A percentile compares a stretch with the other conserved stretches of the same genome.
Evolutionary conservation across 2,329 filamentous ascomycete species (phyloP).

Genomic region (Fusarium sp.): DNA sequence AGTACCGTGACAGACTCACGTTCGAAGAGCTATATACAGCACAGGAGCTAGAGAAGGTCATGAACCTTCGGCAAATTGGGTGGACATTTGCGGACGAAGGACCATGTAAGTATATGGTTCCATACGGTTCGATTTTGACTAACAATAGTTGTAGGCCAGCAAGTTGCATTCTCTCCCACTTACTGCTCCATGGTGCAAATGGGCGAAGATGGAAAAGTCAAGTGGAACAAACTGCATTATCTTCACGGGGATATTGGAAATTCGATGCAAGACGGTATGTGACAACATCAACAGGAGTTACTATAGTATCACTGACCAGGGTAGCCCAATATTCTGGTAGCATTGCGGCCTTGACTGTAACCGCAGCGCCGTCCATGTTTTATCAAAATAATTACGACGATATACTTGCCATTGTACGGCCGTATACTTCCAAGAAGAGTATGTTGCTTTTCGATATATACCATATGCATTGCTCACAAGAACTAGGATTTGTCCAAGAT

Average conservation of each 20-base stretch:
- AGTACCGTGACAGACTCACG: slow-evolving; percentile 80
- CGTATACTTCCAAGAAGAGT: slow-evolving; percentile 52
- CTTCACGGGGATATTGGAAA: slow-evolving; percentile 60
- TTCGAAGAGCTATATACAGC: slow-evolving; percentile 76
- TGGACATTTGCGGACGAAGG: slow-evolving; percentile 76
- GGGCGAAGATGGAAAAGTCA: slow-evolving; percentile 67
- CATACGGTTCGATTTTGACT: not conserved
- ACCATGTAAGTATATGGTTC: slow-evolving; percentile 63
- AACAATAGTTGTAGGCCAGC: slow-evolving; percentile 58
- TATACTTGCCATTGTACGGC: slow-evolving; percentile 75
- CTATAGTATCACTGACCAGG: slow-evolving; percentile 20
- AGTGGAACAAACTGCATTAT: slow-evolving; percentile 68
- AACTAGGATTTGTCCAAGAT: slow-evolving; percentile 67
- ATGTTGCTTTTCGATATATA: not conserved
- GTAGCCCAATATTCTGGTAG: slow-evolving; percentile 66
- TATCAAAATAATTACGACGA: slow-evolving; percentile 72
- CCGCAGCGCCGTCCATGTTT: slow-evolving; percentile 58
- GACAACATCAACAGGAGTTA: not conserved
- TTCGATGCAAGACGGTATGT: slow-evolving; percentile 60
- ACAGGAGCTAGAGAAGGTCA: slow-evolving; percentile 72
- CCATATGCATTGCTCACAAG: slow-evolving; percentile 25
- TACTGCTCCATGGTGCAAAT: slow-evolving; percentile 68
- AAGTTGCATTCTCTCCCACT: slow-evolving; percentile 71
- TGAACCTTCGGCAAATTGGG: slow-evolving; percentile 79
- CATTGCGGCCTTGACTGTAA: slow-evolving; percentile 69